phyloP scores from a whole-genome alignment of 805 yeast genomes.

The Nakazawaea wyomingensis region DNA sequence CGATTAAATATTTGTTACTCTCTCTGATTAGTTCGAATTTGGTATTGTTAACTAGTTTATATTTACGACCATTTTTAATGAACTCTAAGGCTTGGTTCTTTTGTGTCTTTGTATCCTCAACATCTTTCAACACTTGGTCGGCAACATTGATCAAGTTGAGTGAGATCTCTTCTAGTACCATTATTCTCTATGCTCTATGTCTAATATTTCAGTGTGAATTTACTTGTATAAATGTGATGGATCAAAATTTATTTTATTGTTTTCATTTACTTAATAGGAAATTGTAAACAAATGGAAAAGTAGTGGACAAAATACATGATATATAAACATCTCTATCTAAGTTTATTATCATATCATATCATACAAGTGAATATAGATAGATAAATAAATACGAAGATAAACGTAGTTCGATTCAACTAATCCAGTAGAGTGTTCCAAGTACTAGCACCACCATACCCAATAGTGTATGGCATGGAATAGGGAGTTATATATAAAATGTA shows the following conservation, averaged over 20 bases:
- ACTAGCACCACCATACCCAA: too few species aligned
- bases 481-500: too few species aligned
- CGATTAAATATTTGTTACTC: slow-evolving; percentile 42
- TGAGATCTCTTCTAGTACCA: slow-evolving; percentile 23
- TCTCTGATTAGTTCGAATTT: slow-evolving; percentile 43
- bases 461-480: too few species aligned
- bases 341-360: too few species aligned
- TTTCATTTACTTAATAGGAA: too few species aligned
- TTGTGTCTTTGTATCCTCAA: slow-evolving; percentile 23
- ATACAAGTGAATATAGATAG: too few species aligned
- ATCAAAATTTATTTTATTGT: neutral
- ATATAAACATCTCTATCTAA: neutral
- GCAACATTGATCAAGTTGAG: slow-evolving; percentile 23
- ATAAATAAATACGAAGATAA: too few species aligned
- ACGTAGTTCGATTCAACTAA: too few species aligned
- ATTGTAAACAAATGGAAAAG: neutral
- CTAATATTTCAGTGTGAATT: too few species aligned
- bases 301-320: neutral
- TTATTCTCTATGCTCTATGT: too few species aligned
- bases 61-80: slow-evolving; percentile 42
- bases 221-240: too few species aligned
- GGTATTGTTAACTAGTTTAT: slow-evolving; percentile 39
- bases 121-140: slow-evolving; percentile 19
- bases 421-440: too few species aligned
- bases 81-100: slow-evolving; percentile 23